A percentile compares a stretch with the other conserved stretches of the same genome.
These are phyloP conservation scores for Cryptomeria japonica DNA, from an alignment of 75 land plant species.

Conservation along the genomic window DNA sequence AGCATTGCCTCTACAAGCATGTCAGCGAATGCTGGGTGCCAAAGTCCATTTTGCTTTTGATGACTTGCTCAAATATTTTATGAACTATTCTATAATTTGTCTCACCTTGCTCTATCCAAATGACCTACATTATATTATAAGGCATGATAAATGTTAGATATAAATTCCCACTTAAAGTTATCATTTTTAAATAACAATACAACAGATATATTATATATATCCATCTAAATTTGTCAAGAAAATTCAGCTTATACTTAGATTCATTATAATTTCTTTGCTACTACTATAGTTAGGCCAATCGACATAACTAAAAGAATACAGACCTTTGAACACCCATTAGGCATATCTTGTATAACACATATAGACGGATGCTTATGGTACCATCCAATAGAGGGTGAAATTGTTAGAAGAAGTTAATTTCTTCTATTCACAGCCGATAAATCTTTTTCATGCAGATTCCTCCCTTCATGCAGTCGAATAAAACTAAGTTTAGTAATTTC, in stretches of 20 bases:
- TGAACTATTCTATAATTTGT: no score
- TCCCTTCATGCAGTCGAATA: no score
- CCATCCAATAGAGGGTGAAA: conserved; percentile 17
- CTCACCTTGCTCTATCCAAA: conserved; percentile 16
- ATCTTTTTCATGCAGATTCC: no score
- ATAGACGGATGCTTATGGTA: conserved; percentile 61
- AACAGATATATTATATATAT: no score
- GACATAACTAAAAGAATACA: no score
- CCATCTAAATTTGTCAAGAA: not conserved
- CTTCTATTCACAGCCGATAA: no score
- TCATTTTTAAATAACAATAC: no score
- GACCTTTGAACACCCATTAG: conserved; percentile 33
- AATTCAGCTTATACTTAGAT: not conserved
- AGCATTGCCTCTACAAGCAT: conserved; percentile 20
- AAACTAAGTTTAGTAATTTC: no score
- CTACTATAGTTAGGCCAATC: not conserved
- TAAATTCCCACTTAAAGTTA: not conserved
- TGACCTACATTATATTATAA: conserved; percentile 4
- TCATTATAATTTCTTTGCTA: not conserved
- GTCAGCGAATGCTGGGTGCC: conserved; percentile 20
- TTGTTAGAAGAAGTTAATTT: no score
- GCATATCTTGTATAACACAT: conserved; percentile 23
- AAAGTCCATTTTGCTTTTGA: conserved; percentile 14
- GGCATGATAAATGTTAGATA: not conserved
- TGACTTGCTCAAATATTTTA: not conserved